A percentile compares a stretch with the other conserved stretches of the same genome.
Evolutionary conservation across 306 rosid species (phyloP).

Genomic region (Gastrolobium villosum): DNA sequence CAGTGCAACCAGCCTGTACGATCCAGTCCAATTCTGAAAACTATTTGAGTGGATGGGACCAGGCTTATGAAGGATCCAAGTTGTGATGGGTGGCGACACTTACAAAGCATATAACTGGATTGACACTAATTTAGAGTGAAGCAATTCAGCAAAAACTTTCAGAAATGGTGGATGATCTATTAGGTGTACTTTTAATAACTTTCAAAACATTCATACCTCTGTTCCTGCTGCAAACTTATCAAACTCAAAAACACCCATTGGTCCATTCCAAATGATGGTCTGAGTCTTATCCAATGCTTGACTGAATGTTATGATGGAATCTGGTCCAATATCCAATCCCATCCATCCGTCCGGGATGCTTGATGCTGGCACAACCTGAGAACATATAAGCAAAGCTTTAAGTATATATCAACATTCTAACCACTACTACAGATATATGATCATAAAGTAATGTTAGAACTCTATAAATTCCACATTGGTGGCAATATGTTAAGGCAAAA

Average conservation of each 20-base stretch:
- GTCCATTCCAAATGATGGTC: constrained; percentile 96
- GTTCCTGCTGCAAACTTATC: constrained; percentile 93
- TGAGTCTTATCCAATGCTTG: constrained; percentile 77
- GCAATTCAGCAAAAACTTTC: background rate
- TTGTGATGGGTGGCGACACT: too few relatives aligned
- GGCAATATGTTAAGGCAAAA: too few relatives aligned
- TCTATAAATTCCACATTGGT: too few relatives aligned
- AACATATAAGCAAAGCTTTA: constrained; percentile 24
- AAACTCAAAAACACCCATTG: constrained; percentile 98
- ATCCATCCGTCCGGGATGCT: constrained; percentile 94
- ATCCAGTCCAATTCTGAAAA: background rate
- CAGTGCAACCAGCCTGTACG: too few relatives aligned
- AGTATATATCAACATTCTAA: constrained; percentile 5
- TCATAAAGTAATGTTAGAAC: background rate
- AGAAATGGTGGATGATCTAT: constrained; percentile 11
- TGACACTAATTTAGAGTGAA: background rate
- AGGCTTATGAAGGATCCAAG: background rate
- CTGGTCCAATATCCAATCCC: constrained; percentile 99
- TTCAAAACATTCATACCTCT: constrained; percentile 61
- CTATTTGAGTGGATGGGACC: background rate
- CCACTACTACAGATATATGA: background rate
- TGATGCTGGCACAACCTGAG: constrained; percentile 84
- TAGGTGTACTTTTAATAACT: too few relatives aligned
- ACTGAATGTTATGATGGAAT: constrained; percentile 79
- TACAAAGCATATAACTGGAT: background rate